A percentile compares a stretch with the other conserved stretches of the same genome.
phyloP scores from a whole-genome alignment of 2,329 filamentous ascomycete genomes.

The Aureobasidium pullulans region DNA sequence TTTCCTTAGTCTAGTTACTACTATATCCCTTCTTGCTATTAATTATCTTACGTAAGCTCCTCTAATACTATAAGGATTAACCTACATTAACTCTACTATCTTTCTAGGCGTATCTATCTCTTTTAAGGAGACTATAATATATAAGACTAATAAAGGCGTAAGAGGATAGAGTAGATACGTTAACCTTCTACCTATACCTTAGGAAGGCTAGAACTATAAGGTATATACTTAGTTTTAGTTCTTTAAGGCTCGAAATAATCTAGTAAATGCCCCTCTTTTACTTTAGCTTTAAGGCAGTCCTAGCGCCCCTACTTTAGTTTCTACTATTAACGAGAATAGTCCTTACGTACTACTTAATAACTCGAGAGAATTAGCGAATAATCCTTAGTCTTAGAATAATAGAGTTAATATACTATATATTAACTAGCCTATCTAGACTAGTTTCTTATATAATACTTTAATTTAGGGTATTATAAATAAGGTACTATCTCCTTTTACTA shows the following conservation, averaged over 20 bases:
- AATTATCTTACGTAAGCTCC: background rate
- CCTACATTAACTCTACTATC: background rate
- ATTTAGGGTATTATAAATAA: conserved; percentile 52
- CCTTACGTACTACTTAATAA: conserved; percentile 37
- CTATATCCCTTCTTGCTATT: background rate
- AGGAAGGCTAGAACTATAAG: conserved; percentile 20
- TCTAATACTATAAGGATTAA: background rate
- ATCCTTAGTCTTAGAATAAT: conserved; percentile 38
- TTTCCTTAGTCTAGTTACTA: background rate
- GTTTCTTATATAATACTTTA: conserved; percentile 40
- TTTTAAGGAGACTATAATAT: conserved; percentile 23
- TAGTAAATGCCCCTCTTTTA: conserved; percentile 42
- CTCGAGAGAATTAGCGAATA: conserved; percentile 36
- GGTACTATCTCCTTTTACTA: conserved; percentile 13
- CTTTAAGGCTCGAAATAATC: conserved; percentile 46
- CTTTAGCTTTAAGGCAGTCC: conserved; percentile 61
- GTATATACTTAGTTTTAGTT: conserved; percentile 45
- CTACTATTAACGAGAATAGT: conserved; percentile 54
- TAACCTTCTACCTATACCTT: conserved; percentile 20
- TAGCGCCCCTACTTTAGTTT: conserved; percentile 55
- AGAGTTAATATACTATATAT: conserved; percentile 34
- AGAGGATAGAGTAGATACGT: conserved; percentile 33
- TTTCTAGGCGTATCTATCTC: background rate
- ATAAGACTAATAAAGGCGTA: conserved; percentile 43
- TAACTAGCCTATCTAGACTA: conserved; percentile 33